Conservation (phyloP, 2,329 filamentous ascomycete species). For the Epichloe typhina region DNA sequence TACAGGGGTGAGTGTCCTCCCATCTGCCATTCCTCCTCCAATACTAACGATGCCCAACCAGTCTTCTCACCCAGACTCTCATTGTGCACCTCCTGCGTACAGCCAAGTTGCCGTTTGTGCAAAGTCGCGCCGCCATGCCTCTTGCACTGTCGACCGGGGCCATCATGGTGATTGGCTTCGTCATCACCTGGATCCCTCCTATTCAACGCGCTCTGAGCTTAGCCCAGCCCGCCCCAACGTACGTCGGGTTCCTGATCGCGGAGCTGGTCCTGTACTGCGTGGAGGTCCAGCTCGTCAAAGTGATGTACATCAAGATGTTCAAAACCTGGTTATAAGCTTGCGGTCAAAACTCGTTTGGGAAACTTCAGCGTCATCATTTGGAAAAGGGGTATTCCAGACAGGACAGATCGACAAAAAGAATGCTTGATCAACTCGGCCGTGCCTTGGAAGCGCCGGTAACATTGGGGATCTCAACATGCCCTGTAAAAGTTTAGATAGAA, state of each 20-base stretch:
- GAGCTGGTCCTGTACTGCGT: slow-evolving; percentile 13
- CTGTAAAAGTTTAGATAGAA: not conserved
- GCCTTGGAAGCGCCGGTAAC: not conserved
- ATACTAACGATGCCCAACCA: not conserved
- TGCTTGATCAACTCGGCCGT: not conserved
- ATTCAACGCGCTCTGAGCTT: slow-evolving; percentile 11
- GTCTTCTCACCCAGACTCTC: slow-evolving; percentile 16
- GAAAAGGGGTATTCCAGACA: not conserved
- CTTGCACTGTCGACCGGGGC: slow-evolving; percentile 12
- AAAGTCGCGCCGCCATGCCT: slow-evolving; percentile 11
- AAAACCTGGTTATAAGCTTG: slow-evolving; percentile 13
- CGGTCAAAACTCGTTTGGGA: no score
- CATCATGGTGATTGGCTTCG: slow-evolving; percentile 15
- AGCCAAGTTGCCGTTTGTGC: slow-evolving; percentile 14
- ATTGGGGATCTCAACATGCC: not conserved
- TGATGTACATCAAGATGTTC: slow-evolving; percentile 14
- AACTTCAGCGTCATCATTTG: no score
- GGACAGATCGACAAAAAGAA: not conserved
- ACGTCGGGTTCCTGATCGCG: slow-evolving; percentile 13
- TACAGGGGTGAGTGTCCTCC: slow-evolving; percentile 10
- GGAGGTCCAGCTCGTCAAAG: slow-evolving; percentile 16
- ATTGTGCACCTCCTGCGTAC: slow-evolving; percentile 16
- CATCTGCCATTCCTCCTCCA: not conserved
- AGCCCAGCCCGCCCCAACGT: slow-evolving; percentile 9
- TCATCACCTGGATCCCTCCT: slow-evolving; percentile 13